phyloP scores from a whole-genome alignment of 2,329 filamentous ascomycete species.

The Dendryphion nanum region DNA sequence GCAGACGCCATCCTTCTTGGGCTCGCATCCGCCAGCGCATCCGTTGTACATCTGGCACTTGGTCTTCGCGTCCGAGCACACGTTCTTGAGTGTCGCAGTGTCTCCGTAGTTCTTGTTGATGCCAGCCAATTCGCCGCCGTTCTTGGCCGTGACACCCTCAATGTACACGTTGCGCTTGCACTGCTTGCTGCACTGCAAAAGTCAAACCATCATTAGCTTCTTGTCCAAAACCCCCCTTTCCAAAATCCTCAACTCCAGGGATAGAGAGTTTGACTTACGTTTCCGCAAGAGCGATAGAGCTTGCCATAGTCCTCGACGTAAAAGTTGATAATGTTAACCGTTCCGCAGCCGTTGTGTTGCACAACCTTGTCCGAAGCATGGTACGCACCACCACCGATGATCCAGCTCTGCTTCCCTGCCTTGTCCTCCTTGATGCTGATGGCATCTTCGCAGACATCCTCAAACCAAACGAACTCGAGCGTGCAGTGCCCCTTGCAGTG shows the following conservation, averaged over 20 bases:
- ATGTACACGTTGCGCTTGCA: constrained; percentile 46
- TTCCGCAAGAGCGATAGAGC: constrained; percentile 48
- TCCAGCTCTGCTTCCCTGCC: constrained; percentile 30
- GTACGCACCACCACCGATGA: constrained; percentile 42
- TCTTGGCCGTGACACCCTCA: constrained; percentile 40
- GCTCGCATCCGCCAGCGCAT: constrained; percentile 26
- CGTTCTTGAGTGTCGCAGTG: constrained; percentile 40
- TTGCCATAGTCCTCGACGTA: constrained; percentile 35
- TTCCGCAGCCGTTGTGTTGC: constrained; percentile 42
- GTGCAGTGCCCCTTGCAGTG: constrained; percentile 1
- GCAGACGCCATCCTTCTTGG: constrained; percentile 23
- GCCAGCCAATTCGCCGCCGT: constrained; percentile 44
- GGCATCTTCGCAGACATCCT: constrained; percentile 41
- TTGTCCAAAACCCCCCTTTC: not conserved
- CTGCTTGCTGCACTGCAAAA: constrained; percentile 43
- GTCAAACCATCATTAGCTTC: too few species aligned
- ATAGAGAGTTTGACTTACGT: constrained; percentile 14
- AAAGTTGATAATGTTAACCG: constrained; percentile 36
- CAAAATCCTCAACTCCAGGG: not conserved
- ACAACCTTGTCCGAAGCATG: constrained; percentile 39
- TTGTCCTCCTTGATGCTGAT: constrained; percentile 32
- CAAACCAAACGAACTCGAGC: constrained; percentile 36
- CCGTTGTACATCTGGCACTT: constrained; percentile 30
- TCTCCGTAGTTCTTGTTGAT: constrained; percentile 53
- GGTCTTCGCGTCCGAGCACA: constrained; percentile 19